A percentile compares a stretch with the other conserved stretches of the same genome.
Conservation (phyloP, 768 basidiomycete genomes). For the Boletus rubescentipes region DNA sequence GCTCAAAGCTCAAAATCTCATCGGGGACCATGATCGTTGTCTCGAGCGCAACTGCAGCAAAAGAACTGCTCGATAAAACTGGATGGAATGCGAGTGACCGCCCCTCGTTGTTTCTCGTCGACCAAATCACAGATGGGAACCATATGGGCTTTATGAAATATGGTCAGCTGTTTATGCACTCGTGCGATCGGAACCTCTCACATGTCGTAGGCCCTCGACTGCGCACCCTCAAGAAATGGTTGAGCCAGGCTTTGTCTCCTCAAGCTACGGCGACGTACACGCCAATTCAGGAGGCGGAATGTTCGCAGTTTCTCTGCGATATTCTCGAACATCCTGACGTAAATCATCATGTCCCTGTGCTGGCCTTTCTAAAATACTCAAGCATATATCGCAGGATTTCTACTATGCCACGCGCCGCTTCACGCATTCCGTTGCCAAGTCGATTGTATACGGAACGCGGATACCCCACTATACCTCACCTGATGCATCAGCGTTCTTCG, state of each 20-base stretch:
- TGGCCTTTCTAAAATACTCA: not conserved
- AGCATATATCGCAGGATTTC: not conserved
- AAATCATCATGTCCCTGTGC: not conserved
- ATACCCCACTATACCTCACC: constrained; percentile 3
- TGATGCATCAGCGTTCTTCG: constrained; percentile 2
- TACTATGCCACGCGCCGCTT: constrained; percentile 1
- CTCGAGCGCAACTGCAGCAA: constrained; percentile 3
- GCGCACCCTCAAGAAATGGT: constrained; percentile 5
- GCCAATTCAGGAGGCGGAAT: constrained; percentile 3
- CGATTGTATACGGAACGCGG: not conserved
- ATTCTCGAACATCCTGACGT: constrained; percentile 2
- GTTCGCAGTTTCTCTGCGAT: constrained; percentile 1
- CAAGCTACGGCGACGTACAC: not conserved
- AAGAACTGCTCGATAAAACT: constrained; percentile 3
- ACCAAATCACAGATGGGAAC: constrained; percentile 4
- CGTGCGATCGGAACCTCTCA: not conserved
- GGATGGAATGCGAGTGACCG: constrained; percentile 7
- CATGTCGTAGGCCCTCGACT: not conserved
- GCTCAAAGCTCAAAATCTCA: constrained; percentile 5
- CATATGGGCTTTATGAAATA: constrained; percentile 7
- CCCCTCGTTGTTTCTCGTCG: constrained; percentile 3
- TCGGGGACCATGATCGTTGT: constrained; percentile 3
- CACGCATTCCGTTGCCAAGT: constrained; percentile 5
- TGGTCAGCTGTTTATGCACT: not conserved
- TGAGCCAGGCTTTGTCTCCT: not conserved